Evolutionary conservation across 306 rosid species (phyloP), one percentile per base, ranked within the genome.

Genomic region (Oxytropis ochrocephala): DNA sequence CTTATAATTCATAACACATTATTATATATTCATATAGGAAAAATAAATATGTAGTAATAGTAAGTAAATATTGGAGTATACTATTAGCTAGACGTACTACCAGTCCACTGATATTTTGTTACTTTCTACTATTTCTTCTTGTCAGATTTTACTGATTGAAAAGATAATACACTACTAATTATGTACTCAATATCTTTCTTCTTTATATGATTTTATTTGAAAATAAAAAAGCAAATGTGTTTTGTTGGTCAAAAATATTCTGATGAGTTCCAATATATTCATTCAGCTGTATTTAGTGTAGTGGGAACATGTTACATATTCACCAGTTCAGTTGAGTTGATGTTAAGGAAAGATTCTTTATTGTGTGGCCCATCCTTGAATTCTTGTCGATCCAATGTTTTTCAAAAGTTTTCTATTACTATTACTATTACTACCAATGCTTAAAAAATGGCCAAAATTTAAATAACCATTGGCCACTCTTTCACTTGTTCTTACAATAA

Each of bases 281-380:
- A 49, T 73, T 67, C 39, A 78, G 80, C 61, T 65, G 73, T 61
- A n/a, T n/a, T n/a, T n/a, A 38, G 77, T 13, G 72, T 24, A 38
- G 77, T 13, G 72, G 60, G 53, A 55, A 54, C 78, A 80, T 66
- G 63, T 82, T 77, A 65, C 81, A 50, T 56, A 60, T 70, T 62
- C 47, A 78, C 79, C 61, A 72, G 73, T 66, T 59, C 1, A 35
- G 39, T 35, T 38, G 79, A 78, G 63, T 72, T 78, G 79, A 78
- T 73, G 81, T 71, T 48, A 30, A 55, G 66, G 78, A 90, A 77
- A 79, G 85, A 81, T 70, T 71, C 82, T 76, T 58, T 74, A 72
- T 57, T 8, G 68, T 38, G 74, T 73, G 96, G 79, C 82, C 94
- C 91, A 78, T 86, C 78, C 81, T 81, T 84, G 90, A 84, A 86